Evolutionary conservation across 495 filamentous ascomycete species (phyloP).

Genomic region (Xanthoparmelia taractica): DNA sequence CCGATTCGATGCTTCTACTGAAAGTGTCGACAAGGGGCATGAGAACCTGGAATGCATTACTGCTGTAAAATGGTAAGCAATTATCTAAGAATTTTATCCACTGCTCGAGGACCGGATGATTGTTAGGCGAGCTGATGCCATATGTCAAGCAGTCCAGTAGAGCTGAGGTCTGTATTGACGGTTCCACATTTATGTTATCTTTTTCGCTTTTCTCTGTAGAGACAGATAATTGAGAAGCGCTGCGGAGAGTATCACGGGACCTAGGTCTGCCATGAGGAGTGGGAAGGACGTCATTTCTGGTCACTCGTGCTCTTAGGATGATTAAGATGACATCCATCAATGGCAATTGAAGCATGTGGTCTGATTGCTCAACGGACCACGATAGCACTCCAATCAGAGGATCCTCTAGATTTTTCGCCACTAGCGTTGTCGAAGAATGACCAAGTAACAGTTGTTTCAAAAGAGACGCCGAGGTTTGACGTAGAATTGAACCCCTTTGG

Average conservation of each 20-base stretch:
- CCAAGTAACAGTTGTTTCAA: slow-evolving; percentile 32
- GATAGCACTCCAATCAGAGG: slow-evolving; percentile 63
- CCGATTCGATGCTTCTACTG: slow-evolving; percentile 61
- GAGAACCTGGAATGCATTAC: slow-evolving; percentile 79
- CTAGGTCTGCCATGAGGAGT: slow-evolving; percentile 38
- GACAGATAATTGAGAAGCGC: slow-evolving; percentile 42
- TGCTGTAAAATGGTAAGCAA: slow-evolving; percentile 72
- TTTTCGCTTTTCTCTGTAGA: slow-evolving; percentile 43
- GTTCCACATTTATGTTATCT: slow-evolving; percentile 32
- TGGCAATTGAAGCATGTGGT: slow-evolving; percentile 62
- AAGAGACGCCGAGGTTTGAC: slow-evolving; percentile 61
- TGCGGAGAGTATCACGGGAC: slow-evolving; percentile 41
- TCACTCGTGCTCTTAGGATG: slow-evolving; percentile 57
- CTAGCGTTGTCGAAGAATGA: slow-evolving; percentile 63
- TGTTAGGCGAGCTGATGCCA: slow-evolving; percentile 68
- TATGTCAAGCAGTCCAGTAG: slow-evolving; percentile 75
- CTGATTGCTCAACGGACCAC: slow-evolving; percentile 51
- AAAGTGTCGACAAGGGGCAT: slow-evolving; percentile 86
- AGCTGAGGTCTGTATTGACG: slow-evolving; percentile 53
- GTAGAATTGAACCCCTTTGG: slow-evolving; percentile 34
- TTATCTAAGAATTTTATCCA: slow-evolving; percentile 86
- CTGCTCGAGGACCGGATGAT: slow-evolving; percentile 72
- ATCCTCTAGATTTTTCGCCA: slow-evolving; percentile 63
- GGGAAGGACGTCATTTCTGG: slow-evolving; percentile 26
- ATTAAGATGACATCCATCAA: slow-evolving; percentile 68